phyloP scores from a whole-genome alignment of 2,329 filamentous ascomycete species.

The Penicillium sp. region DNA sequence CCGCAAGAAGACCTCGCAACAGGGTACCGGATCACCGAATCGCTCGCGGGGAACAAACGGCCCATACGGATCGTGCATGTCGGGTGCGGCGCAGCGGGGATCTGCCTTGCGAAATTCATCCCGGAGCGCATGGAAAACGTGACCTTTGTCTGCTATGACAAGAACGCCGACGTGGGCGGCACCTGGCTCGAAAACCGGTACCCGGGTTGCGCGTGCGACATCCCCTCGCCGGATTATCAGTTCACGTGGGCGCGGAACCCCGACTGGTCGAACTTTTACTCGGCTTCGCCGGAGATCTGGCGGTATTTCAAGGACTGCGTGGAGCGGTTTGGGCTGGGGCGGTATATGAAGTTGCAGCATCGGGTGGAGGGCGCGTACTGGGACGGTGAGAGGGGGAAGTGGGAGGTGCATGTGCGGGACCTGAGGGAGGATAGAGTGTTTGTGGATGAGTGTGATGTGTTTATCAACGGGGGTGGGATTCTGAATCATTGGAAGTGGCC shows the following conservation, averaged over 20 bases:
- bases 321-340: conserved; percentile 4
- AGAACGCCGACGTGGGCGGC: background rate
- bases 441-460: background rate
- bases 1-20: too few relatives aligned
- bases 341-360: conserved; percentile 8
- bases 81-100: too few relatives aligned
- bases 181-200: conserved; percentile 1
- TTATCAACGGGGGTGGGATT: background rate
- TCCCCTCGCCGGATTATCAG: conserved; percentile 12
- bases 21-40: too few relatives aligned
- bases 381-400: conserved; percentile 1
- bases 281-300: conserved; percentile 10
- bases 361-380: conserved; percentile 5
- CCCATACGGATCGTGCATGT: too few relatives aligned
- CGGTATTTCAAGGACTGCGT: conserved; percentile 17
- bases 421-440: background rate
- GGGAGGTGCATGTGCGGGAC: background rate
- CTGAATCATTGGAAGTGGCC: conserved; percentile 39
- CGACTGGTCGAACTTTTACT: conserved; percentile 15
- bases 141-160: background rate
- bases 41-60: too few relatives aligned
- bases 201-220: conserved; percentile 10
- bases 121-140: background rate
- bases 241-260: conserved; percentile 16
- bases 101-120: too few relatives aligned